Evolutionary conservation across 352 stramenopile species (phyloP), one percentile per base, ranked within the genome.

Genomic region (Phytophthora idaei): DNA sequence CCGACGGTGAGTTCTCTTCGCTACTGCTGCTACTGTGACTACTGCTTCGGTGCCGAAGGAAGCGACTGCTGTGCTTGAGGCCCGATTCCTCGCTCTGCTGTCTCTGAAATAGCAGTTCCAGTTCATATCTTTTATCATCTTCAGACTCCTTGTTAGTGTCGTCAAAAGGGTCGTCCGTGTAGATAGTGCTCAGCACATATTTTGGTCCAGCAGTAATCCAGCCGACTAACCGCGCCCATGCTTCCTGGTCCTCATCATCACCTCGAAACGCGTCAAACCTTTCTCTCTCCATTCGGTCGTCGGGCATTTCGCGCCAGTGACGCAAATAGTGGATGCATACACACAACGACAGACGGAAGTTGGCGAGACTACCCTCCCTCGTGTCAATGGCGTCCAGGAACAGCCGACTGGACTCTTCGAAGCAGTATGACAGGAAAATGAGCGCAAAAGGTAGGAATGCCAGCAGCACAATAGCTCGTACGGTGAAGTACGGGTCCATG

Each of bases 301-400:
- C 80, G 0, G 85, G 88, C 88, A 95, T 95, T 36, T 93, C 85
- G 4, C 83, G 62, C 58, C 75, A 75, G 61, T 96, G 86, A 41
- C 88, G 88, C 50, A 93, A 32, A 69, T 92, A 96, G 63, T 96
- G 88, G 64, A 96, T 89, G 48, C 92, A 90, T 56, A 94, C 86
- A 34, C 81, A 78, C 51, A 96, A 73, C 34, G 86, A 89, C 45
- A 96, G 82, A 15, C 88, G 86, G 50, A 96, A 96, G 64, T 94
- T 94, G 76, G 71, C 76, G 50, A 96, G 67, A 60, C 78, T 85
- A 31, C 88, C 88, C 61, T 96, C 86, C 64, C 74, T 90, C 71
- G 88, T 87, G 80, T 94, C 80, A 60, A 96, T 90, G n/a, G 86
- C 87, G 45, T 96, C 88, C 47, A 89, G 64, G 68, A 96, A 94